Percentiles rank a stretch among this genome's conserved stretches.
Conservation (phyloP, 164 flowering plant species). For the Houttuynia cordata region DNA sequence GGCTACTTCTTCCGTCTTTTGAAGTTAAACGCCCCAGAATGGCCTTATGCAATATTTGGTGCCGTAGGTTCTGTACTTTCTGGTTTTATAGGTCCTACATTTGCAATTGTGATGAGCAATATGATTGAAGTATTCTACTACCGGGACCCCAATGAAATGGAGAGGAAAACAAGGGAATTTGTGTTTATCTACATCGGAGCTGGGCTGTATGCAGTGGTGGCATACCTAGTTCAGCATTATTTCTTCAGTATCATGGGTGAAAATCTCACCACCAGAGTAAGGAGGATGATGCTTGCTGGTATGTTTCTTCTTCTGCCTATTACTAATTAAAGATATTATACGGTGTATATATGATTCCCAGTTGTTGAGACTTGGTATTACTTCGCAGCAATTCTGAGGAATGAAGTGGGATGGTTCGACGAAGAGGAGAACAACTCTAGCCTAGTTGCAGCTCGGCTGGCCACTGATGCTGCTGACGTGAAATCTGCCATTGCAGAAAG, state of each 20-base stretch:
- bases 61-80: slow-evolving; percentile 83
- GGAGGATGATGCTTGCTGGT: slow-evolving; percentile 99
- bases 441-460: slow-evolving; percentile 79
- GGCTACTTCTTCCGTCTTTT: slow-evolving; percentile 75
- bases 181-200: slow-evolving; percentile 90
- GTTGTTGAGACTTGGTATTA: background rate
- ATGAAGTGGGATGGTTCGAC: slow-evolving; percentile 98
- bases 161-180: slow-evolving; percentile 75
- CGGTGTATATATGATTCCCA: background rate
- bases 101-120: slow-evolving; percentile 95
- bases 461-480: slow-evolving; percentile 94
- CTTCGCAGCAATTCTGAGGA: slow-evolving; percentile 70
- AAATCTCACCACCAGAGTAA: slow-evolving; percentile 88
- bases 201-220: slow-evolving; percentile 84
- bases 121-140: slow-evolving; percentile 99
- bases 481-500: slow-evolving; percentile 94
- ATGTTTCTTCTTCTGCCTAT: background rate
- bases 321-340: background rate
- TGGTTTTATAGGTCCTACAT: slow-evolving; percentile 93
- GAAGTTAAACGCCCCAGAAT: slow-evolving; percentile 84
- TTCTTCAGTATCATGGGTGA: slow-evolving; percentile 97
- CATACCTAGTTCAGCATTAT: slow-evolving; percentile 87
- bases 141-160: slow-evolving; percentile 55
- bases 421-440: slow-evolving; percentile 95
- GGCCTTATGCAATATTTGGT: slow-evolving; percentile 93